These are phyloP conservation scores for Boletus vermiculosoides DNA, from an alignment of 768 basidiomycete genomes.

Conservation along the genomic window DNA sequence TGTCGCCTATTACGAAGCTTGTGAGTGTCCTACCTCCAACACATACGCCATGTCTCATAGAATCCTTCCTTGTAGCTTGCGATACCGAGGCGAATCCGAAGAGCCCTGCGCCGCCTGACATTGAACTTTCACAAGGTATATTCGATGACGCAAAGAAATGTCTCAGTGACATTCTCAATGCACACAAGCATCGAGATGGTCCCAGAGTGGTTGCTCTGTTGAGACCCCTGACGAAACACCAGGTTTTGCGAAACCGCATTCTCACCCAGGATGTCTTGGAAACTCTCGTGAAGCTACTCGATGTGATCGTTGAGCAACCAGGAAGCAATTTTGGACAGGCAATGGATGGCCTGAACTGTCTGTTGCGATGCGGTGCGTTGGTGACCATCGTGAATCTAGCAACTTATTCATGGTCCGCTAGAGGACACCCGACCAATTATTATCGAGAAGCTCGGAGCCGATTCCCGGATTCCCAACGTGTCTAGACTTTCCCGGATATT, in stretches of 20 bases:
- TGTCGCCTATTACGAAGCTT: constrained; percentile 23
- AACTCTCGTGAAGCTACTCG: constrained; percentile 14
- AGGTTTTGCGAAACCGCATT: constrained; percentile 10
- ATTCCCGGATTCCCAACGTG: neutral
- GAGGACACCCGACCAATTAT: constrained; percentile 12
- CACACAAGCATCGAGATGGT: constrained; percentile 18
- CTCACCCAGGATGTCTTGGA: constrained; percentile 15
- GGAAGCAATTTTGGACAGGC: constrained; percentile 16
- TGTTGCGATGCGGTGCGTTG: constrained; percentile 19
- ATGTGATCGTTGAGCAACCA: constrained; percentile 1
- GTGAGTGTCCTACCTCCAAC: constrained; percentile 3
- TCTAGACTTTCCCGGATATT: constrained; percentile 19
- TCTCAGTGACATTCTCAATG: constrained; percentile 9
- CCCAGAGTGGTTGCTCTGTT: constrained; percentile 24
- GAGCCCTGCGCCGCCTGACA: neutral
- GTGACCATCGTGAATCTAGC: neutral
- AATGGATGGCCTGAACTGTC: constrained; percentile 22
- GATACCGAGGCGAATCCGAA: neutral
- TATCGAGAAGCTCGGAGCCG: constrained; percentile 4
- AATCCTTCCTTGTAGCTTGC: constrained; percentile 2
- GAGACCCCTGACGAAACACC: constrained; percentile 20
- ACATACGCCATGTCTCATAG: too few species aligned
- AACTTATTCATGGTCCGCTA: neutral
- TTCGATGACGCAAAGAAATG: constrained; percentile 18
- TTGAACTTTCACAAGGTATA: neutral